Evolutionary conservation across 1,284 basidiomycete genomes (phyloP).

Genomic region (Earliella scabrosa): DNA sequence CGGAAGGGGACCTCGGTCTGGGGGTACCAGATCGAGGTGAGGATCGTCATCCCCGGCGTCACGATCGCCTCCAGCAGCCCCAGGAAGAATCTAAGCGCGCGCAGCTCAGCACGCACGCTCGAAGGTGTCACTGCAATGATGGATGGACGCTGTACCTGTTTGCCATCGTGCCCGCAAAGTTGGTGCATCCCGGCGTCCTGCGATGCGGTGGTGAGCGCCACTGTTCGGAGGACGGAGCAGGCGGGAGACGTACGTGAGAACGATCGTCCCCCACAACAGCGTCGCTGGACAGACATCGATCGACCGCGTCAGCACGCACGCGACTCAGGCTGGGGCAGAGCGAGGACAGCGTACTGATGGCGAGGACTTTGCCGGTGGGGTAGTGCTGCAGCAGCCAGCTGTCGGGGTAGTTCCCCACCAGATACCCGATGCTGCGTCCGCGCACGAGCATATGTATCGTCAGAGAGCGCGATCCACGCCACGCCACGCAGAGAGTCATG

Average conservation of each 20-base stretch:
- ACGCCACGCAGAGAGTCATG: too few relatives aligned
- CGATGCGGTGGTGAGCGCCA: background rate
- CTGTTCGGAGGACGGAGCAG: rapidly evolving
- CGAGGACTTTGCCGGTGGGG: conserved; percentile 24
- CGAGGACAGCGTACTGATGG: conserved; percentile 19
- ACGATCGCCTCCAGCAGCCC: conserved; percentile 27
- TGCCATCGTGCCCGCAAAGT: conserved; percentile 21
- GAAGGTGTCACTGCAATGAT: too few relatives aligned
- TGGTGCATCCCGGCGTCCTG: conserved; percentile 23
- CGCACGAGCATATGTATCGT: background rate
- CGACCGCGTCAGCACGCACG: too few relatives aligned
- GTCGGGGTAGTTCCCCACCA: conserved; percentile 27
- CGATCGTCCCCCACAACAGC: conserved; percentile 23
- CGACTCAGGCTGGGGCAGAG: too few relatives aligned
- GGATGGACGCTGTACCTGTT: too few relatives aligned
- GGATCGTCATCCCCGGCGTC: conserved; percentile 24
- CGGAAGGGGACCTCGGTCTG: conserved; percentile 27
- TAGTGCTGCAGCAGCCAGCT: conserved; percentile 27
- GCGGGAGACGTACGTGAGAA: conserved; percentile 15
- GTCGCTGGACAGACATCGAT: conserved; percentile 23
- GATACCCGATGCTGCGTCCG: conserved; percentile 16
- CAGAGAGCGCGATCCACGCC: too few relatives aligned
- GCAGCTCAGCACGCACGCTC: background rate
- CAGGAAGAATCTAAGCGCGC: conserved; percentile 20
- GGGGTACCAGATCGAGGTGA: conserved; percentile 28